These are phyloP conservation scores for Fusarium praegraminearum DNA, from an alignment of 2,329 filamentous ascomycete species.

Conservation along the genomic window DNA sequence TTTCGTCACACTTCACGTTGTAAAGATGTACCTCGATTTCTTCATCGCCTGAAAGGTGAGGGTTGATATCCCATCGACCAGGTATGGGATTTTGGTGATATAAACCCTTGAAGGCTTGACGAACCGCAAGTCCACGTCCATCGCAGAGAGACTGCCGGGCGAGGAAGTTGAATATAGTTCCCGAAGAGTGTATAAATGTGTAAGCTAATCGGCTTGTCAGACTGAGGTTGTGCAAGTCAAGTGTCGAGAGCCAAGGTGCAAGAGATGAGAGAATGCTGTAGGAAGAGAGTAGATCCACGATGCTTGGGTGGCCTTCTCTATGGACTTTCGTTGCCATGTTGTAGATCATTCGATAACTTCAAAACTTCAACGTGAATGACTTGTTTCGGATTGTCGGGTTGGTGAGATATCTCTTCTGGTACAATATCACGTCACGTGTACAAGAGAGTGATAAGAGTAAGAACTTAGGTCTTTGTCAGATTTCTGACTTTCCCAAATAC, in stretches of 20 bases:
- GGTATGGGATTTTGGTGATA: not conserved
- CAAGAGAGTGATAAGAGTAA: conserved; percentile 7
- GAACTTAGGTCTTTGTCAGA: conserved; percentile 9
- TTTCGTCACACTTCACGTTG: conserved; percentile 26
- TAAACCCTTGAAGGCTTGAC: conserved; percentile 14
- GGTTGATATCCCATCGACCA: not conserved
- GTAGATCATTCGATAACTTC: rapidly evolving
- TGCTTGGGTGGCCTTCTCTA: rapidly evolving
- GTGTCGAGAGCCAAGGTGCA: conserved; percentile 32
- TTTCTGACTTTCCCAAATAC: not conserved
- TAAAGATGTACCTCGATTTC: conserved; percentile 31
- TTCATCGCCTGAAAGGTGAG: conserved; percentile 1
- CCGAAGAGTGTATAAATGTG: conserved; percentile 5
- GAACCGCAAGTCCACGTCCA: conserved; percentile 19
- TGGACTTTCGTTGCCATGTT: not conserved
- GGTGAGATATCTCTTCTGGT: rapidly evolving
- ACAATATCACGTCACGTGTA: not conserved
- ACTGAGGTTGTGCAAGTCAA: conserved; percentile 29
- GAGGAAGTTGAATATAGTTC: conserved; percentile 10
- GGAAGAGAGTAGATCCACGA: conserved; percentile 23
- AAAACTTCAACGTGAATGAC: rapidly evolving
- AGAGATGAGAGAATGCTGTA: conserved; percentile 32
- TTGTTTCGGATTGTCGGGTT: rapidly evolving
- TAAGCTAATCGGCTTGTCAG: conserved; percentile 11
- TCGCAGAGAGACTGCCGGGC: conserved; percentile 29